Evolutionary conservation across 2,329 filamentous ascomycete species (phyloP), one percentile per base, ranked within the genome.

Genomic region (Hirsutella thompsonii): DNA sequence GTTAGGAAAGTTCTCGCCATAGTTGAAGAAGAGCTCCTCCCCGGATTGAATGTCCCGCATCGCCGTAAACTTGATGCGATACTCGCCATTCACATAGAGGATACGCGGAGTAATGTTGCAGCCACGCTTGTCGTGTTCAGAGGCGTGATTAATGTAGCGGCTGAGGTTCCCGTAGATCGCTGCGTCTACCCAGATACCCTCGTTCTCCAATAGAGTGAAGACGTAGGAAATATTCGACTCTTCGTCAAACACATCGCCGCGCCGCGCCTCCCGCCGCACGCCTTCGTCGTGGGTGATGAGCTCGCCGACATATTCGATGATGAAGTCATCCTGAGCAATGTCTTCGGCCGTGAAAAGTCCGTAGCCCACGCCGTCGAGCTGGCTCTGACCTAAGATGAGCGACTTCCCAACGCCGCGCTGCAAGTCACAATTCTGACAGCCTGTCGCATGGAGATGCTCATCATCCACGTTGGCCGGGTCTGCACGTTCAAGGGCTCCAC

Each of bases 221-320:
- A 77, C 65, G 42, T 78, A 86, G n/a, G 77, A 81, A 4, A 76
- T 71, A 49, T 74, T 74, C 19, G 74, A 72, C 36, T 69, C 61
- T 42, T 74, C 69, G 41, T 82, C 72, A 42, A 79, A 79, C 6
- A 74, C 71, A 41, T 77, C 70, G 26, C 74, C 74, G 2, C 74
- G 70, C 2, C 73, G 59, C 8, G 74, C 74, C 44, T 81, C 79
- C 30, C 83, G 71, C 3, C 83, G 73, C 20, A 84, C 75, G 3
- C 76, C 77, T 55, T 89, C 83, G 37, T 78, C 70, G 32, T 75
- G 72, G 4, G 75, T 79, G 43, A 90, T 80, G 10, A 87, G 67
- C 56, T 92, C 86, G 37, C 86, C 86, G 2, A 78, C 77, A 55
- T 92, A 92, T 56, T 92, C 86, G 26, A 83, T 81, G 16, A 92